These are phyloP conservation scores for Capsicum baccatum DNA, from an alignment of 257 asterid genomes.

Conservation along the genomic window DNA sequence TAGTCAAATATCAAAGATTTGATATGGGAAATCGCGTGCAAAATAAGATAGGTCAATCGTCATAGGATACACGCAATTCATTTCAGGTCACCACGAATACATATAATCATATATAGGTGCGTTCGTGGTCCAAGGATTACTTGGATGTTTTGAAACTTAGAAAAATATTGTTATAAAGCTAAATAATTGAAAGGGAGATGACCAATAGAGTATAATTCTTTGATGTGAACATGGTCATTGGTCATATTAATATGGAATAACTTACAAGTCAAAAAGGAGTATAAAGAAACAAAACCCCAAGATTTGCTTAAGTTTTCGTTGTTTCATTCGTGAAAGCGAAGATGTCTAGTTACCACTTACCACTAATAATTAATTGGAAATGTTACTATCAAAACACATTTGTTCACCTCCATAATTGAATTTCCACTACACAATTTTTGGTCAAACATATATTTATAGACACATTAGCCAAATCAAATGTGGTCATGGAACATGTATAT, in stretches of 20 bases:
- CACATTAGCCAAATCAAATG: background rate
- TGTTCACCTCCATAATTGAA: conserved; percentile 2
- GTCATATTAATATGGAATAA: background rate
- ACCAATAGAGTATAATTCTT: background rate
- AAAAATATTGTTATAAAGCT: conserved; percentile 9
- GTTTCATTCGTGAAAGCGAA: conserved; percentile 28
- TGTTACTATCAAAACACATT: conserved; percentile 13
- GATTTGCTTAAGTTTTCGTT: background rate
- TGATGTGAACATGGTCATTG: conserved; percentile 13
- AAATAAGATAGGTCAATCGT: no score
- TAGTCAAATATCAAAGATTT: conserved; percentile 13
- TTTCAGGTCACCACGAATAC: background rate
- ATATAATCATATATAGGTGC: background rate
- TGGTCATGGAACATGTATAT: background rate
- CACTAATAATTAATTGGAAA: conserved; percentile 22
- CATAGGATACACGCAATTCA: background rate
- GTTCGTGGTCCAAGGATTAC: conserved; percentile 13
- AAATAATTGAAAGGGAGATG: conserved; percentile 9
- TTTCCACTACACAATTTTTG: conserved; percentile 3
- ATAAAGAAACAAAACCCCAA: background rate
- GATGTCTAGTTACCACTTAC: conserved; percentile 21
- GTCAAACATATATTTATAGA: background rate
- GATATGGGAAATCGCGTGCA: background rate
- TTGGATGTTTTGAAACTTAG: conserved; percentile 5
- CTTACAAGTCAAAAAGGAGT: conserved; percentile 16